A percentile compares a stretch with the other conserved stretches of the same genome.
Conservation (phyloP, 1,284 basidiomycete species). For the Tilletia walkeri region DNA sequence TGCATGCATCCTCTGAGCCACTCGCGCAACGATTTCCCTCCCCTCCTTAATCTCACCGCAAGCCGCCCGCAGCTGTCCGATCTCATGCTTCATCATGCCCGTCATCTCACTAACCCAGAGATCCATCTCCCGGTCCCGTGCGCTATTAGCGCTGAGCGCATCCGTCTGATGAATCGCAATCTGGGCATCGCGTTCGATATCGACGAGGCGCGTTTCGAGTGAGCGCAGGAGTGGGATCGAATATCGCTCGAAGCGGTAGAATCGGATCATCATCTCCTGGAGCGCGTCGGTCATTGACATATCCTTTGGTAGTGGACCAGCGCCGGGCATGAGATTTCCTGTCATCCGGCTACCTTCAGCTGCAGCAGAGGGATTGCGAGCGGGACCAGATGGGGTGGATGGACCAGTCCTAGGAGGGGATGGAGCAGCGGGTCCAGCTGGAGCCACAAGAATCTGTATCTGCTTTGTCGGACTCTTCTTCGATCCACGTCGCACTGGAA, state of each 20-base stretch:
- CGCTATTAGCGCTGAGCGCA: conserved; percentile 22
- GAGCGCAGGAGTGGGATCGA: conserved; percentile 50
- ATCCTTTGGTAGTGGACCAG: conserved; percentile 37
- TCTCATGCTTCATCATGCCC: conserved; percentile 51
- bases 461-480: conserved; percentile 12
- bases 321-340: conserved; percentile 33
- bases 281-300: conserved; percentile 44
- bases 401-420: not conserved
- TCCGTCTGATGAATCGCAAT: conserved; percentile 34
- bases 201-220: conserved; percentile 48
- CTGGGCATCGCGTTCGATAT: conserved; percentile 51
- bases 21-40: conserved; percentile 33
- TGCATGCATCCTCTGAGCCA: conserved; percentile 18
- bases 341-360: not conserved
- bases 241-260: conserved; percentile 54
- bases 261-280: conserved; percentile 53
- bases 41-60: conserved; percentile 41
- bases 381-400: too few relatives aligned
- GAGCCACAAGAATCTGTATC: not conserved
- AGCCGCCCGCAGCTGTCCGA: conserved; percentile 48
- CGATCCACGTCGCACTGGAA: conserved; percentile 11
- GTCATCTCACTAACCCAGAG: conserved; percentile 51
- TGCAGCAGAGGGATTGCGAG: not conserved
- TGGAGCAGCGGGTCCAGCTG: too few relatives aligned
- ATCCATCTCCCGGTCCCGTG: conserved; percentile 44